Evolutionary conservation across 2,329 filamentous ascomycete species (phyloP).

Genomic region (Cordyceps tenuipes): DNA sequence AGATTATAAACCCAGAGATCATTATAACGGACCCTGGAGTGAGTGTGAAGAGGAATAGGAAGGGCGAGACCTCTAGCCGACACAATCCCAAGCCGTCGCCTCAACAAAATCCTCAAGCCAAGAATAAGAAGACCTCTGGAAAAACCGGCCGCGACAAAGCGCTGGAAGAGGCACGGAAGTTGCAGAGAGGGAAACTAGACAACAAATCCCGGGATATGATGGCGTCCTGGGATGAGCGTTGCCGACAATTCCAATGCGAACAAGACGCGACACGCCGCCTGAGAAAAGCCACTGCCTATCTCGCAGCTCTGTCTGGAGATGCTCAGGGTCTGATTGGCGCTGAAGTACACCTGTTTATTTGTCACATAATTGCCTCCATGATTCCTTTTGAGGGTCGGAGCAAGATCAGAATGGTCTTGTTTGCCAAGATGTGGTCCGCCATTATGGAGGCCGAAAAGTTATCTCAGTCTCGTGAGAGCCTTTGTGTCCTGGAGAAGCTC

Average conservation of each 20-base stretch:
- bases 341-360: slow-evolving; percentile 27
- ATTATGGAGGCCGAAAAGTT: slow-evolving; percentile 11
- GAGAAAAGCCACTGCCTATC: slow-evolving; percentile 37
- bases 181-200: slow-evolving; percentile 11
- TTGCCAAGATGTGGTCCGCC: slow-evolving; percentile 14
- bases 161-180: slow-evolving; percentile 13
- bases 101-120: not conserved
- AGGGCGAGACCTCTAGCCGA: too few species aligned
- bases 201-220: slow-evolving; percentile 4
- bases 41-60: not conserved
- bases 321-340: slow-evolving; percentile 20
- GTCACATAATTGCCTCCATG: slow-evolving; percentile 20
- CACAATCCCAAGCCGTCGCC: not conserved
- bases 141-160: not conserved
- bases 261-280: slow-evolving; percentile 33
- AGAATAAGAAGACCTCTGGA: slow-evolving; percentile 18
- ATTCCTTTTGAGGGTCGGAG: not conserved
- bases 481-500: slow-evolving; percentile 9
- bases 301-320: slow-evolving; percentile 31
- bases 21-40: slow-evolving; percentile 33
- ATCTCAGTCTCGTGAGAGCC: slow-evolving; percentile 12
- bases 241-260: slow-evolving; percentile 38
- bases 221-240: slow-evolving; percentile 16
- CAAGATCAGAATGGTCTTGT: slow-evolving; percentile 2
- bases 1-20: slow-evolving; percentile 54